A percentile compares a stretch with the other conserved stretches of the same genome.
Conservation (phyloP, 352 stramenopile species). For the Phytophthora pisi region DNA sequence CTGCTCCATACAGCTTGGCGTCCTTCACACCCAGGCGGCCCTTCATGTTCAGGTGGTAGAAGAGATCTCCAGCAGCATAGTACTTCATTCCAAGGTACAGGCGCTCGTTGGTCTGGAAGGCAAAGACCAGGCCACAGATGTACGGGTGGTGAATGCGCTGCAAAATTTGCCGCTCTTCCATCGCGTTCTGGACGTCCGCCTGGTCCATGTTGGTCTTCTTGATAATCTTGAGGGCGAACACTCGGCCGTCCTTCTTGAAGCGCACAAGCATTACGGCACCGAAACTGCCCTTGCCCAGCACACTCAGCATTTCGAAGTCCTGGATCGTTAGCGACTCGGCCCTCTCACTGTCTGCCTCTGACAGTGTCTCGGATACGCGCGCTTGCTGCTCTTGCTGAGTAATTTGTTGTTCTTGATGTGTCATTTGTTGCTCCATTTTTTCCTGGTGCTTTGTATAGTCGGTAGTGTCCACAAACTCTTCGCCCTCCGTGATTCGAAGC, state of each 20-base stretch:
- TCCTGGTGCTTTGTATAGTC: slow-evolving; percentile 40
- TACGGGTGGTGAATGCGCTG: slow-evolving; percentile 90
- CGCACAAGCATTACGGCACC: slow-evolving; percentile 89
- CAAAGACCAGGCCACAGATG: slow-evolving; percentile 88
- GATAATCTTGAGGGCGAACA: slow-evolving; percentile 92
- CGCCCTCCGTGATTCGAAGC: slow-evolving; percentile 39
- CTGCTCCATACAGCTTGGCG: slow-evolving; percentile 78
- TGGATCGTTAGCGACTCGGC: slow-evolving; percentile 82
- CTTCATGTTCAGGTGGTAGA: slow-evolving; percentile 90
- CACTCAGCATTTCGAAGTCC: slow-evolving; percentile 92
- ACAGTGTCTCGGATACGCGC: slow-evolving; percentile 8
- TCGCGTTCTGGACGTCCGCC: slow-evolving; percentile 83
- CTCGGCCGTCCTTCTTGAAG: slow-evolving; percentile 88
- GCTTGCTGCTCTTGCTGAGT: slow-evolving; percentile 20
- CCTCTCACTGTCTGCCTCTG: slow-evolving; percentile 20
- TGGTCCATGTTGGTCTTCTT: slow-evolving; percentile 91
- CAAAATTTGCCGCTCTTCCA: slow-evolving; percentile 90
- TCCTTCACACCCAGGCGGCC: slow-evolving; percentile 68
- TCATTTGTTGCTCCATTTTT: slow-evolving; percentile 34
- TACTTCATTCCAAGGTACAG: slow-evolving; percentile 92
- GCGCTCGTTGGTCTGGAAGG: slow-evolving; percentile 89
- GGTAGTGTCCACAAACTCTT: slow-evolving; percentile 42
- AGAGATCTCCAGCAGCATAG: slow-evolving; percentile 87
- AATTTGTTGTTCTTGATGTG: slow-evolving; percentile 18
- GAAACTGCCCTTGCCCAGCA: slow-evolving; percentile 88